Evolutionary conservation across 768 basidiomycete genomes (phyloP).

Genomic region (Psilocybe tampanensis): DNA sequence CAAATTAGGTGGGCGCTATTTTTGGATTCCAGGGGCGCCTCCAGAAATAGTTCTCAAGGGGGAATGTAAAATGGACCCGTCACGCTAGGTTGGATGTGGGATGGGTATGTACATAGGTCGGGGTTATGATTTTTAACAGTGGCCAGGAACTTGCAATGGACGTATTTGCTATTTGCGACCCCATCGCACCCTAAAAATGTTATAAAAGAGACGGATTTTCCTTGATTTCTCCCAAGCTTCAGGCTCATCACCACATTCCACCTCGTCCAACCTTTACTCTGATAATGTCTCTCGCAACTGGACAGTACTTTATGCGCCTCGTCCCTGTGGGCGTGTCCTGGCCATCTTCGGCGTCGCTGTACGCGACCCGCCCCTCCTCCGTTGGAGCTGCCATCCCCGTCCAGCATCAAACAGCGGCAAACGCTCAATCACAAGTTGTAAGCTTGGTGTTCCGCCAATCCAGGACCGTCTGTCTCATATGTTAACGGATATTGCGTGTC

Average conservation of each 20-base stretch:
- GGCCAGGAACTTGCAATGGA: not conserved
- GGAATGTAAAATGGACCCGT: not conserved
- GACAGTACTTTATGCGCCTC: not conserved
- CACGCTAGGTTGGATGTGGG: not conserved
- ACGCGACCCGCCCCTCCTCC: not conserved
- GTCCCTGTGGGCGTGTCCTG: not conserved
- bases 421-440: not conserved
- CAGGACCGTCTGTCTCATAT: too few relatives aligned
- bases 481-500: too few relatives aligned
- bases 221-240: too few relatives aligned
- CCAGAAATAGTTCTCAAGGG: not conserved
- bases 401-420: not conserved
- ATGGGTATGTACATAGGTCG: not conserved
- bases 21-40: not conserved
- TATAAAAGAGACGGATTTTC: too few relatives aligned
- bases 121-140: not conserved
- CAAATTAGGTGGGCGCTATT: not conserved
- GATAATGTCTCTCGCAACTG: not conserved
- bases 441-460: not conserved
- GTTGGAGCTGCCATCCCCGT: not conserved
- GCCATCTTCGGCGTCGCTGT: not conserved
- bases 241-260: too few relatives aligned
- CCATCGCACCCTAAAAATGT: not conserved
- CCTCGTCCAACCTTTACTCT: too few relatives aligned
- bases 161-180: not conserved